Conservation (phyloP, 345 rosid genomes). For the Brassica carinata region DNA sequence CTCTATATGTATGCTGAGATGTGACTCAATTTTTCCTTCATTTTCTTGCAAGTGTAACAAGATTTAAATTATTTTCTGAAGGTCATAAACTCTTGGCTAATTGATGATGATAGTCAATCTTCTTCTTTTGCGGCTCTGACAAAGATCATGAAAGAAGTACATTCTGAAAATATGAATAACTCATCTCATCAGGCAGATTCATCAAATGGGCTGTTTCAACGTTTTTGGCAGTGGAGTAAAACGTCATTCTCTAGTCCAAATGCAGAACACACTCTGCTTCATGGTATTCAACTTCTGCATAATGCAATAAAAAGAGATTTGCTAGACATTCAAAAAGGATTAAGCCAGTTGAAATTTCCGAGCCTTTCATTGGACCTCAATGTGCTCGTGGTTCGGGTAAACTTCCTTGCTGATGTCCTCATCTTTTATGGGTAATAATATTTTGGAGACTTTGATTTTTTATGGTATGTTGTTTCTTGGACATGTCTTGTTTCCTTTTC, state of each 20-base stretch:
- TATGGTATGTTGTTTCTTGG: conserved; percentile 17
- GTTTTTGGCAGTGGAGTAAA: conserved; percentile 39
- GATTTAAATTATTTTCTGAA: conserved; percentile 33
- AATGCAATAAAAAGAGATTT: conserved; percentile 57
- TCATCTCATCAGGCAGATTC: conserved; percentile 19
- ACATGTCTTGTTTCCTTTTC: neutral
- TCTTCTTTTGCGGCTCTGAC: conserved; percentile 30
- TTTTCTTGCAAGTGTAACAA: conserved; percentile 23
- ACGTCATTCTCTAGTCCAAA: conserved; percentile 22
- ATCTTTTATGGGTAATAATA: conserved; percentile 61
- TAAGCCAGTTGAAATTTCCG: conserved; percentile 40
- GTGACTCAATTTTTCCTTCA: neutral
- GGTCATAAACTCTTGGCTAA: conserved; percentile 65
- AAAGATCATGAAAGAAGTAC: conserved; percentile 33
- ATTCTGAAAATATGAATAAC: conserved; percentile 30
- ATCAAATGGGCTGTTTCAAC: conserved; percentile 37
- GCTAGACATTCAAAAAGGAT: conserved; percentile 50
- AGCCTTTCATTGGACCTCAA: conserved; percentile 43
- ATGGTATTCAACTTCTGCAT: conserved; percentile 59
- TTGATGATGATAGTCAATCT: conserved; percentile 33
- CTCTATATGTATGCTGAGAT: neutral
- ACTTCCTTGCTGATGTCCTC: conserved; percentile 68
- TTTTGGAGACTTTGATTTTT: conserved; percentile 9
- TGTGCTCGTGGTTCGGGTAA: conserved; percentile 49
- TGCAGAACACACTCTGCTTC: conserved; percentile 37